These are phyloP conservation scores for Ammopiptanthus mongolicus DNA, from an alignment of 306 rosid genomes.

Conservation along the genomic window DNA sequence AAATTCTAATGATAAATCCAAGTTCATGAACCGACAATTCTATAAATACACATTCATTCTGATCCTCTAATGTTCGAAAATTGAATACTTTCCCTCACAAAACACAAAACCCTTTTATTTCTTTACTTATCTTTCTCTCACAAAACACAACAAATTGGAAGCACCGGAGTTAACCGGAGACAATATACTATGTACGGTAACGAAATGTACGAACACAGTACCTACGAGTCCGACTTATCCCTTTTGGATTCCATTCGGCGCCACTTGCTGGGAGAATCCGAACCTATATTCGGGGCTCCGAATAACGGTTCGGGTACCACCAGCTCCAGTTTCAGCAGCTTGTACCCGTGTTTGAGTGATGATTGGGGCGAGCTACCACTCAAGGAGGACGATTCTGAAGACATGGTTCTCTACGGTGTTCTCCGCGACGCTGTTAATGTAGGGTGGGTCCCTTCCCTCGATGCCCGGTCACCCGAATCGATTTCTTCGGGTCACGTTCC, in stretches of 20 bases:
- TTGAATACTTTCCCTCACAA: slow-evolving; percentile 13
- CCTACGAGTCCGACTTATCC: slow-evolving; percentile 42
- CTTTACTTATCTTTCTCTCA: background rate
- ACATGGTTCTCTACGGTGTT: slow-evolving; percentile 75
- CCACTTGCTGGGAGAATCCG: slow-evolving; percentile 67
- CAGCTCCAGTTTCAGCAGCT: slow-evolving; percentile 62
- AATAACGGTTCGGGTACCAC: background rate
- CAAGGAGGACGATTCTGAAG: slow-evolving; percentile 82
- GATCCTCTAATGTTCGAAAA: background rate
- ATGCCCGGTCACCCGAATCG: slow-evolving; percentile 23
- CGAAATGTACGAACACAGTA: slow-evolving; percentile 28
- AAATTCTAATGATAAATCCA: background rate
- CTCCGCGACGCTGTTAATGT: slow-evolving; percentile 69
- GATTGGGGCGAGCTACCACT: slow-evolving; percentile 85
- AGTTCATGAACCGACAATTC: slow-evolving; percentile 53
- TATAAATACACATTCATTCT: slow-evolving; percentile 34
- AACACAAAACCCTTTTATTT: background rate
- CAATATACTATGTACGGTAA: background rate
- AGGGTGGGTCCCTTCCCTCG: slow-evolving; percentile 84
- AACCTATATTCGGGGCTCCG: slow-evolving; percentile 21
- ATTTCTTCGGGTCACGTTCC: background rate
- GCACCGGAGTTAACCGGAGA: background rate
- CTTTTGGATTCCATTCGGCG: slow-evolving; percentile 59
- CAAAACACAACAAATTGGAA: background rate
- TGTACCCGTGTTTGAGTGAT: slow-evolving; percentile 63